Base-by-base conservation (phyloP, 192 early-diverging fungal species). In the Mortierella claussenii region DNA sequence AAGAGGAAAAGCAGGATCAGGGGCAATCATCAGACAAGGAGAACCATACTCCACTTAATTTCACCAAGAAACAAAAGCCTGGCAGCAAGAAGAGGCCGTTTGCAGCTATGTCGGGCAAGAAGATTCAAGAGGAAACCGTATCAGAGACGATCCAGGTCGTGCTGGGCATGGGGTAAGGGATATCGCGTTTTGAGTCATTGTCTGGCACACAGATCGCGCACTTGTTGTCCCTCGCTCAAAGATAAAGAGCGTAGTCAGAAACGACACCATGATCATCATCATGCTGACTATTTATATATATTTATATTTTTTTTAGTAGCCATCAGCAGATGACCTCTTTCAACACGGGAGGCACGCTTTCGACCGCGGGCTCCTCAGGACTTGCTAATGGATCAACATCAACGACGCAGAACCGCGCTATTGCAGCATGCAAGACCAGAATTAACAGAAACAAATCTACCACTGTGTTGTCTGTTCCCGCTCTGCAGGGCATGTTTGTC, bases 11-110 rank as follows among this genome's bases (percentile, higher is more conserved):
- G 50, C 48, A 60, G 48, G 67, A 71, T 11, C 68, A 61, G 52
- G 59, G 61, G 37, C 57, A 69, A 45, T 53, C 42, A 0, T 55
- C 68, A n/a, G 60, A 76, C 24, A 76, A 76, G 46, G 65, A 76
- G 46, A 76, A 76, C 27, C 42, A 48, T 44, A 40, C 66, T 21
- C 71, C 71, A 13, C 8, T 48, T 31, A 47, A 36, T n/a, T 32
- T 55, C 27, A 24, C 60, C 24, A 62, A 73, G 55, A 66, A 66
- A 45, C 63, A 57, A 43, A 60, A 65, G 24, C 48, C 50, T 18
- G 34, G 30, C 1, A 56, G 50, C 21, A 65, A 60, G 33, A 66
- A 60, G 36, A 52, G 71, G 43, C 32, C 63, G 3, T 66, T 60
- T 21, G 24, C 71, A n/a, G 49, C 33, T n/a, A 60, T 48, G 51